Evolutionary conservation across 331 rosid species (phyloP), one percentile per base, ranked within the genome.

Genomic region (Quercus lobata): DNA sequence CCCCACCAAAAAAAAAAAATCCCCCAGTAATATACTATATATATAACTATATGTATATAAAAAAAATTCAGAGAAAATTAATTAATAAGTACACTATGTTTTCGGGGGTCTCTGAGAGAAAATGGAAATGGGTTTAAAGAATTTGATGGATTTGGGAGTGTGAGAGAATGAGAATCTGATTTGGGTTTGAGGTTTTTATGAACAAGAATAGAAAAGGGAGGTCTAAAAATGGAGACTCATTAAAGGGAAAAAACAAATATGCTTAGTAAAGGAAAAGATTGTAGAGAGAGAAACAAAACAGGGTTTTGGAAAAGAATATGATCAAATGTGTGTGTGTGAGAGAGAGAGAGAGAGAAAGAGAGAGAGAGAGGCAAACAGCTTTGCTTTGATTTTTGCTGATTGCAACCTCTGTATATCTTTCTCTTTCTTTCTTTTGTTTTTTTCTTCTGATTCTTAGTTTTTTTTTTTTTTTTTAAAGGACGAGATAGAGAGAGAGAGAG

Each of bases 271-370:
- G 29, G 71, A 46, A 61, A 61, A 61, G 27, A 5, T 8, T 56
- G 62, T 74, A 27, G 66, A 82, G 72, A n/a, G 63, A 72, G 78
- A 55, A 72, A 86, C 66, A 52, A 66, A 62, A 82, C 41, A 60
- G 93, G 90, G 88, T 80, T 87, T 81, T 78, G 75, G 30, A 69
- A 54, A 15, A 70, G 74, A 82, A 83, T 84, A 89, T 86, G 84
- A 83, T 57, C 27, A 17, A 61, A 57, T 2, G 34, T 29, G 30
- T 29, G 30, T 29, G 30, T 3, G 30, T 3, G 27, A 1, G 27
- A 25, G 27, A 25, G 29, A 27, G 63, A 37, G 27, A 75, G 72
- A 3, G 83, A 70, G 85, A 74, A 61, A 53, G 77, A 66, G 34
- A 24, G 19, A 12, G 32, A 84, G 84, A 88, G 79, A 70, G 49